Evolutionary conservation across 75 land plant genomes (phyloP).

Genomic region (Cupressus sempervirens): DNA sequence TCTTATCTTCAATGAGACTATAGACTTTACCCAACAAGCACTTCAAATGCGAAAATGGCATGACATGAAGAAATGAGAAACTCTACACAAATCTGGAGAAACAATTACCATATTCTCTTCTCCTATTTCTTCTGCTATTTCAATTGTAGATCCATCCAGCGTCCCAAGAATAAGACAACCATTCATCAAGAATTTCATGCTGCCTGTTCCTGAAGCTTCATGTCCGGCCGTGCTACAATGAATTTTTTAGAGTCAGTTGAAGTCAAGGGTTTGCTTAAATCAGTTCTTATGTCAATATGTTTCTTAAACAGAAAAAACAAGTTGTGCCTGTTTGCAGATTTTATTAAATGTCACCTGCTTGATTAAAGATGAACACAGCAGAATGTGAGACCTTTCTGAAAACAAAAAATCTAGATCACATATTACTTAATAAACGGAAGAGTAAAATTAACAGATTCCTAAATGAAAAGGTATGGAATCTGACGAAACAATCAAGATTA

Average conservation of each 20-base stretch:
- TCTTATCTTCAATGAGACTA: not conserved
- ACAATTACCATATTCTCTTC: slow-evolving; percentile 60
- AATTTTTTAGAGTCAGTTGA: not conserved
- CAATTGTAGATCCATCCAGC: slow-evolving; percentile 62
- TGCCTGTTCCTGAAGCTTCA: slow-evolving; percentile 77
- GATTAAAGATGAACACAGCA: not conserved
- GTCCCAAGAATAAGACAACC: slow-evolving; percentile 74
- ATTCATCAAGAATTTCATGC: slow-evolving; percentile 86
- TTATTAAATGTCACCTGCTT: not conserved
- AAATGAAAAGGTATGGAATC: not conserved
- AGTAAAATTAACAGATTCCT: not conserved
- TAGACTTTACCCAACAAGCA: not conserved
- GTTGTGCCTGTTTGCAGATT: not conserved
- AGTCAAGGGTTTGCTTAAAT: not conserved
- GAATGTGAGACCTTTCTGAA: not conserved
- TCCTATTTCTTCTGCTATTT: slow-evolving; percentile 75
- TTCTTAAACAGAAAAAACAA: not conserved
- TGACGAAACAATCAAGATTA: not conserved
- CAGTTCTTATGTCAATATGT: not conserved
- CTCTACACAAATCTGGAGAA: not conserved
- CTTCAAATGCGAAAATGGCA: not conserved
- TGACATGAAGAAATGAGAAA: not conserved
- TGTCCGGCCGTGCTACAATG: slow-evolving; percentile 63
- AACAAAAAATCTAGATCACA: not conserved
- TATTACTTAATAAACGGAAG: not conserved